Conservation (phyloP, 805 yeast genomes). For the Ogataea wickerhamii region DNA sequence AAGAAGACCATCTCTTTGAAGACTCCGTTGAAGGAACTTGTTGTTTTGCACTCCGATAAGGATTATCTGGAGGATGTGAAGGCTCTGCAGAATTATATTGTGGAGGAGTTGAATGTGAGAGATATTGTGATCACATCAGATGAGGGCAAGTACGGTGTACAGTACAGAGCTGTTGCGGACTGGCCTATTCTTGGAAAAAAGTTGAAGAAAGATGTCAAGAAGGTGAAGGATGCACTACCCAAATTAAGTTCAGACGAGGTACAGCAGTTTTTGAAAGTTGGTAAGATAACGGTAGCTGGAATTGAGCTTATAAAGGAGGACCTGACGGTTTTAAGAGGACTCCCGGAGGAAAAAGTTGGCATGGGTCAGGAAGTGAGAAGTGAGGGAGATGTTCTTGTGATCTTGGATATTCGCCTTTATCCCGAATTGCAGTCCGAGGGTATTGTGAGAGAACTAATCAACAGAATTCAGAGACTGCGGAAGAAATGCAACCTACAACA, state of each 20-base stretch:
- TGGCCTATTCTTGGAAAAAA: conserved; percentile 99
- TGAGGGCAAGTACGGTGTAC: conserved; percentile 88
- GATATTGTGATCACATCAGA: conserved; percentile 84
- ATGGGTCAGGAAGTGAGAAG: conserved; percentile 85
- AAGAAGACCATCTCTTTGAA: conserved; percentile 90
- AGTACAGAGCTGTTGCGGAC: conserved; percentile 93
- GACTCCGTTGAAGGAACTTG: conserved; percentile 87
- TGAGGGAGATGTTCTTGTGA: conserved; percentile 83
- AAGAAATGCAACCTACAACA: conserved; percentile 94
- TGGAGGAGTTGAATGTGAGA: conserved; percentile 91
- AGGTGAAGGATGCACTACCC: conserved; percentile 93
- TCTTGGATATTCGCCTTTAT: conserved; percentile 82
- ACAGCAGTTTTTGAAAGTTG: conserved; percentile 64
- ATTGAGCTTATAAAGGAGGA: conserved; percentile 85
- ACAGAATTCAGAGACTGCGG: conserved; percentile 96
- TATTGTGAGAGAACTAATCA: conserved; percentile 90
- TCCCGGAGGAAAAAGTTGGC: conserved; percentile 62
- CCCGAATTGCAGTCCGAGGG: conserved; percentile 92
- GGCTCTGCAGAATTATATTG: conserved; percentile 71
- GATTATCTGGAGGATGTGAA: conserved; percentile 74
- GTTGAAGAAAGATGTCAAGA: conserved; percentile 88
- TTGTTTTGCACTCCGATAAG: conserved; percentile 77
- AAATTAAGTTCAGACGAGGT: conserved; percentile 76
- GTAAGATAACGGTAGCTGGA: conserved; percentile 82
- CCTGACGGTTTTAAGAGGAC: conserved; percentile 82